A percentile compares a stretch with the other conserved stretches of the same genome.
Evolutionary conservation across 495 filamentous ascomycete genomes (phyloP).

Genomic region (Lophiostoma macrostomum): DNA sequence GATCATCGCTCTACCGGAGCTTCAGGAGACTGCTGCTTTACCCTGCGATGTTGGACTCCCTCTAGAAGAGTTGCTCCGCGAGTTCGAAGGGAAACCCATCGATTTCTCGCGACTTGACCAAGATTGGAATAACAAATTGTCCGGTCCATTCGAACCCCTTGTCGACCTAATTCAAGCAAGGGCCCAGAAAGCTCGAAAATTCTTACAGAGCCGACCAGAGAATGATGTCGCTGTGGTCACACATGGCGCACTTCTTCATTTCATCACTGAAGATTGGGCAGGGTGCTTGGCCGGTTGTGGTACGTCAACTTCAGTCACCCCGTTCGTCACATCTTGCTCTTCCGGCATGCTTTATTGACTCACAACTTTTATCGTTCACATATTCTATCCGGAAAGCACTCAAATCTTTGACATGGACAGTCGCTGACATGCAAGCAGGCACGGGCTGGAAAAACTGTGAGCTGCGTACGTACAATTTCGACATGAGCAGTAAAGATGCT

Average conservation of each 20-base stretch:
- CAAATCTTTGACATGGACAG: too few species aligned
- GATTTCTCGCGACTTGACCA: constrained; percentile 59
- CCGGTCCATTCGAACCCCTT: constrained; percentile 57
- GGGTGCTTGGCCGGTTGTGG: background rate
- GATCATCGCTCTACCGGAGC: constrained; percentile 69
- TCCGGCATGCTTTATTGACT: background rate
- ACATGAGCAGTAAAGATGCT: constrained; percentile 48
- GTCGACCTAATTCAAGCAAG: constrained; percentile 58
- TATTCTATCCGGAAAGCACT: too few species aligned
- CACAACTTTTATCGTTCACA: background rate
- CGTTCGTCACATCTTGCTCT: background rate
- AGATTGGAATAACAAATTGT: constrained; percentile 67
- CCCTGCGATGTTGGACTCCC: constrained; percentile 77
- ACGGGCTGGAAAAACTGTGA: constrained; percentile 88
- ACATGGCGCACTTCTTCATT: constrained; percentile 70
- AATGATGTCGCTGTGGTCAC: constrained; percentile 69
- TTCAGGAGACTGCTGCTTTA: constrained; percentile 74
- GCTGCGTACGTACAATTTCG: constrained; percentile 71
- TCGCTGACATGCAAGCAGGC: constrained; percentile 44
- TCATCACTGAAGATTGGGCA: constrained; percentile 78
- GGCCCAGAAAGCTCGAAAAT: constrained; percentile 63
- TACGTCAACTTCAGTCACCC: background rate
- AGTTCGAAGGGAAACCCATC: constrained; percentile 60
- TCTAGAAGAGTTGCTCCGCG: constrained; percentile 49
- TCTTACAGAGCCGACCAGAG: constrained; percentile 58